Conservation (phyloP, 805 yeast species). For the Zygoascus bituminiphila region DNA sequence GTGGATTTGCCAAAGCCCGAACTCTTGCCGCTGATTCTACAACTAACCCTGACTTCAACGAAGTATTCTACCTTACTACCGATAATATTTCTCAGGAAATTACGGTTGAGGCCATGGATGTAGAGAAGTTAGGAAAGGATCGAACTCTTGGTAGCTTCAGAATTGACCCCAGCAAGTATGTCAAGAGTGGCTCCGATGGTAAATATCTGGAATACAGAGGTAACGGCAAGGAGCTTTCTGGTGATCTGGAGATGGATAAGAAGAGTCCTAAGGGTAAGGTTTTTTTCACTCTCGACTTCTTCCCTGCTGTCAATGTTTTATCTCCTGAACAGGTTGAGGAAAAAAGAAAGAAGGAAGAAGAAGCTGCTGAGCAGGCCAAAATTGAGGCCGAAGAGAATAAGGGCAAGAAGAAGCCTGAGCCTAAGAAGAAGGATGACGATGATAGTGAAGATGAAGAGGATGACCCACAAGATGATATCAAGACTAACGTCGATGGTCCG, state of each 20-base stretch:
- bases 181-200: conserved; percentile 55
- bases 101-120: conserved; percentile 88
- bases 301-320: conserved; percentile 73
- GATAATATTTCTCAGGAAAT: conserved; percentile 75
- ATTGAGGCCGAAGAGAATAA: conserved; percentile 13
- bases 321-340: conserved; percentile 65
- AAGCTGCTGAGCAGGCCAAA: conserved; percentile 25
- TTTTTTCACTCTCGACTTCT: conserved; percentile 68
- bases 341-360: conserved; percentile 30
- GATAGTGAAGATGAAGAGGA: conserved; percentile 32
- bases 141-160: conserved; percentile 81
- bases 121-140: conserved; percentile 68
- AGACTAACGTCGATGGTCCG: conserved; percentile 31
- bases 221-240: conserved; percentile 44
- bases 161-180: conserved; percentile 55
- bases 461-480: conserved; percentile 10
- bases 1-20: conserved; percentile 68
- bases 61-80: conserved; percentile 71
- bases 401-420: conserved; percentile 22
- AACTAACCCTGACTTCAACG: conserved; percentile 77
- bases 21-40: conserved; percentile 62
- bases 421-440: conserved; percentile 20
- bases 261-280: conserved; percentile 81
- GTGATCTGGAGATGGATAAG: conserved; percentile 55
- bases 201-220: conserved; percentile 31